phyloP scores from a whole-genome alignment of 2,329 filamentous ascomycete genomes.

The Colletotrichum tanaceti region DNA sequence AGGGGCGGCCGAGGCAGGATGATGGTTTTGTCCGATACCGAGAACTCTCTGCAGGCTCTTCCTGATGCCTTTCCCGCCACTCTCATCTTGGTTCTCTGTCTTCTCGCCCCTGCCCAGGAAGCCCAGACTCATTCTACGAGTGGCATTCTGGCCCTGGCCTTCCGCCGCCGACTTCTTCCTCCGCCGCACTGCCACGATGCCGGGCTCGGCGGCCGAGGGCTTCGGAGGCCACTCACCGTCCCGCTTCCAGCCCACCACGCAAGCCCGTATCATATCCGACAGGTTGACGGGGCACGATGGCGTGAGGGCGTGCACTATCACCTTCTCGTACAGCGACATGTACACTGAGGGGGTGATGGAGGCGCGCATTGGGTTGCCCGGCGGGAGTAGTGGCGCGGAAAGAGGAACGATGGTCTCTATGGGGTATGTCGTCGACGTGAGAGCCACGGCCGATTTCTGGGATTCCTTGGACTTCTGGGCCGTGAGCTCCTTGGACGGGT shows the following conservation, averaged over 20 bases:
- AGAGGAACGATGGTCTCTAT: slow-evolving; percentile 77
- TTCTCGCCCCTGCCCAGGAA: slow-evolving; percentile 55
- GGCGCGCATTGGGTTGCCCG: slow-evolving; percentile 79
- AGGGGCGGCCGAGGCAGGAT: slow-evolving; percentile 2
- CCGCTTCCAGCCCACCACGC: slow-evolving; percentile 91
- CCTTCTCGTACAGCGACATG: slow-evolving; percentile 87
- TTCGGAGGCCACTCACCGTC: slow-evolving; percentile 93
- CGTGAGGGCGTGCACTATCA: slow-evolving; percentile 81
- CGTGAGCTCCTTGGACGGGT: slow-evolving; percentile 49
- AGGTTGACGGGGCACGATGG: slow-evolving; percentile 92
- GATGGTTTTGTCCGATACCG: slow-evolving; percentile 50
- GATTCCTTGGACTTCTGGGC: slow-evolving; percentile 51
- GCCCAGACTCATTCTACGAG: slow-evolving; percentile 61
- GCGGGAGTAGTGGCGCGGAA: slow-evolving; percentile 77
- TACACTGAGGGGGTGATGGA: slow-evolving; percentile 81
- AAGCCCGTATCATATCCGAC: slow-evolving; percentile 79
- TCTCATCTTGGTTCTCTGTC: slow-evolving; percentile 50
- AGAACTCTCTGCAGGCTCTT: slow-evolving; percentile 60
- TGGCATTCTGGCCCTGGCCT: slow-evolving; percentile 44
- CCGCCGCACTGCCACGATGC: slow-evolving; percentile 53
- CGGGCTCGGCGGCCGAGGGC: slow-evolving; percentile 59
- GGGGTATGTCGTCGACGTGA: slow-evolving; percentile 53
- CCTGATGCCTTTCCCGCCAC: slow-evolving; percentile 55
- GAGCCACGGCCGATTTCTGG: slow-evolving; percentile 45
- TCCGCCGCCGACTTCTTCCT: slow-evolving; percentile 51